Conservation (phyloP, 106 monocot species). For the Xerophyta viscosa region DNA sequence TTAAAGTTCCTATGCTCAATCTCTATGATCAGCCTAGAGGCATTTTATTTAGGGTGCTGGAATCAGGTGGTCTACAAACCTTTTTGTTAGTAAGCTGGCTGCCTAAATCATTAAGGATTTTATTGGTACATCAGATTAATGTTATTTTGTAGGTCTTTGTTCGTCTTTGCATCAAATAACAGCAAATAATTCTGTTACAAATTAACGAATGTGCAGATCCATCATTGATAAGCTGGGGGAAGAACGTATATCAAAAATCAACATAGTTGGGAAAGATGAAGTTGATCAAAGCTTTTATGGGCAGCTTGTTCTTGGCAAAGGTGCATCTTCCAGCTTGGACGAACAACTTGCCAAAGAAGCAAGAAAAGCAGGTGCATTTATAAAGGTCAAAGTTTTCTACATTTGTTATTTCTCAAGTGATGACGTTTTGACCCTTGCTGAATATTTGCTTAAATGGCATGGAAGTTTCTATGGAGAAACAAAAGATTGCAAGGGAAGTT, state of each 20-base stretch:
- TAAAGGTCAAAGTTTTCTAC: too few species aligned
- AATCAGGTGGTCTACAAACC: too few species aligned
- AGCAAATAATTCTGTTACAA: too few species aligned
- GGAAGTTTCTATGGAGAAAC: conserved; percentile 77
- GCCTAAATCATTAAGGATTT: too few species aligned
- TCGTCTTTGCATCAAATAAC: too few species aligned
- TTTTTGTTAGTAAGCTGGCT: too few species aligned
- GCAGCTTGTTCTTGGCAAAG: conserved; percentile 88
- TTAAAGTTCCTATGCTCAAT: too few species aligned
- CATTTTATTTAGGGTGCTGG: too few species aligned
- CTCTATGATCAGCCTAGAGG: too few species aligned
- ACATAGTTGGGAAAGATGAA: conserved; percentile 85
- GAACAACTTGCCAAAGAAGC: conserved; percentile 85
- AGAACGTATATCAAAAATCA: conserved; percentile 55
- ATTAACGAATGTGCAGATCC: conserved; percentile 40
- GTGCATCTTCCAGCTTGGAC: conserved; percentile 72
- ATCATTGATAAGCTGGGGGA: conserved; percentile 74
- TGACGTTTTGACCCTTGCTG: not conserved
- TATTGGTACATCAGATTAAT: too few species aligned
- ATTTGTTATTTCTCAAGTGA: not conserved
- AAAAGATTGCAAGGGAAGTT: conserved; percentile 90
- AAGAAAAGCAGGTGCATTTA: conserved; percentile 72
- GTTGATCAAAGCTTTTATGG: conserved; percentile 87
- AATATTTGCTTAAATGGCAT: not conserved
- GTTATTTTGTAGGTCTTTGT: too few species aligned